Base-by-base conservation (phyloP, 352 stramenopile species). In the Globisporangium uncinulatum region DNA sequence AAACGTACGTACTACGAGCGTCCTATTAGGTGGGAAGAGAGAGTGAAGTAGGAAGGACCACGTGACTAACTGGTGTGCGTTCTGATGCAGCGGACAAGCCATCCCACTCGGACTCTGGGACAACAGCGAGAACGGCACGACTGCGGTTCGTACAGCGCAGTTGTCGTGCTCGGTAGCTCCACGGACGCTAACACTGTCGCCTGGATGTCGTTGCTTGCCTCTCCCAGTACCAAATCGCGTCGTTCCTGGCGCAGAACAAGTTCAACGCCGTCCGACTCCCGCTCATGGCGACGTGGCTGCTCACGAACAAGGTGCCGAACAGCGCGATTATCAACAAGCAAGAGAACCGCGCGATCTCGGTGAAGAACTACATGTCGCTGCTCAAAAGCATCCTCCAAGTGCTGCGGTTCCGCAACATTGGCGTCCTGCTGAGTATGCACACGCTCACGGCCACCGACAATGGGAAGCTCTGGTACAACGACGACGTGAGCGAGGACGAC, bases 211-310 rank as follows among this genome's bases (percentile, higher is more conserved):
- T 1, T 21, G 37, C 4, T 17, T 24, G 34, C 21, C 10, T 19
- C 1, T 37, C 24, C 13, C 49, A 78, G 66, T 92, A 87, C 62
- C 71, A 87, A 61, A 71, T 92, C 21, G 75, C 79, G n/a, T 59
- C 69, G n/a, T 92, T 89, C 56, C 57, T 92, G 24, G 48, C 75
- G 0, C 51, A 70, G 43, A 87, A 91, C 76, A 87, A 89, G n/a
- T 91, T 87, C 62, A 91, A 91, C 41, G 69, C 74, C 15, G 74
- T 91, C 10, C 79, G 81, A 0, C 51, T 92, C n/a, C 81, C 81
- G 7, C 71, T 92, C 17, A 88, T 83, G 65, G 71, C 67, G 7
- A 49, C 67, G 19, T 82, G 65, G 63, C 78, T 92, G 45, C 57
- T 92, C 17, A 72, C 68, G 2, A 88, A 92, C 59, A 73, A 71